Conservation (phyloP, 1,284 basidiomycete genomes). For the Peniophora sp. region DNA sequence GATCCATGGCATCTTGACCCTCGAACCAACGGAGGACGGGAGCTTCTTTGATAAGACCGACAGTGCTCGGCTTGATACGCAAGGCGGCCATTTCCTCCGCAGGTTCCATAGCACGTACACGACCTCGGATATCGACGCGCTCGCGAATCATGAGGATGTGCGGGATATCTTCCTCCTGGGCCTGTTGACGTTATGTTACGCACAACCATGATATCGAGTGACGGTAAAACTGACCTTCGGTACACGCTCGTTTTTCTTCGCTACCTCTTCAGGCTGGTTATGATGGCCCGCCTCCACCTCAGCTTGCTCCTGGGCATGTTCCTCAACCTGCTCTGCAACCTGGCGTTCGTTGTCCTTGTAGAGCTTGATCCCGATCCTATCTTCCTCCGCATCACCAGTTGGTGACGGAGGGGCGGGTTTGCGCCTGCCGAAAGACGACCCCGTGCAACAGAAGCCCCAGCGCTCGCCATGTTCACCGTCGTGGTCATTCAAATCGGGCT, state of each 20-base stretch:
- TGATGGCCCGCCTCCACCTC: background rate
- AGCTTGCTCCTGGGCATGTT: conserved; percentile 7
- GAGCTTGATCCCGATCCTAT: conserved; percentile 12
- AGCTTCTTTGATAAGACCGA: conserved; percentile 63
- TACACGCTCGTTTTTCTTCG: too few species aligned
- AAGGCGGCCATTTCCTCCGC: conserved; percentile 60
- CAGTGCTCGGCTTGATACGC: conserved; percentile 46
- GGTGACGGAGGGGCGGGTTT: background rate
- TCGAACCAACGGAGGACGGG: conserved; percentile 48
- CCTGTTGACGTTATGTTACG: background rate
- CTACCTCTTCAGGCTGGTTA: too few species aligned
- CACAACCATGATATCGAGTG: background rate
- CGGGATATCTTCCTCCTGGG: conserved; percentile 3
- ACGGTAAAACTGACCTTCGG: too few species aligned
- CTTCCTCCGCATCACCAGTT: background rate
- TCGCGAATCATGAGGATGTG: conserved; percentile 67
- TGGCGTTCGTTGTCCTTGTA: conserved; percentile 24
- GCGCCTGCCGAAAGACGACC: background rate
- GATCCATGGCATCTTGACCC: conserved; percentile 55
- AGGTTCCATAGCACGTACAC: conserved; percentile 73
- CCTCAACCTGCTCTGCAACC: conserved; percentile 18
- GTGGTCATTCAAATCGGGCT: background rate
- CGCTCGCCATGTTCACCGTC: background rate
- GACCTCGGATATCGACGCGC: conserved; percentile 74
- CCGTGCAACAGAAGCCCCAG: background rate